Base-by-base conservation (phyloP, 1,139 yeast genomes). In the Protomyces macrosporus region DNA sequence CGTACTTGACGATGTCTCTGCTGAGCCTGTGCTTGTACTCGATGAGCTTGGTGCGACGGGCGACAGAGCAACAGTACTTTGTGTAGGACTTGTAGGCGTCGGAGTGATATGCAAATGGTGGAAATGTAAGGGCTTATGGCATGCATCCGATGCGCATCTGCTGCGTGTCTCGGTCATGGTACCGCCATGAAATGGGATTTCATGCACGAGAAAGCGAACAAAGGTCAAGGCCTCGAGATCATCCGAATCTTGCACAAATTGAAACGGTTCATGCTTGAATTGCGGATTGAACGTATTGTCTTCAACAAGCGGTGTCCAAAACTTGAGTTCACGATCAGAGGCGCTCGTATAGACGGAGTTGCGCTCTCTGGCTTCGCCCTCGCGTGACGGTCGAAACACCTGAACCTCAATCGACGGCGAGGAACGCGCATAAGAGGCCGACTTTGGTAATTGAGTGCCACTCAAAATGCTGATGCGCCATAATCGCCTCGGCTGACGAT, bases 221-320 rank as follows among this genome's bases (percentile, higher is more conserved):
- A 45, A 45, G 51, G 65, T 52, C 42, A 60, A 45, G 32, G 37
- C 6, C 53, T 52, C 48, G 48, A 45, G 33, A 12, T 53, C 48
- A 34, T 40, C 55, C 40, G 56, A 45, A 33, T 60, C 54, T 35
- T 57, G 35, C 42, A 42, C 36, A n/a, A 42, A 45, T 34, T 37
- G 6, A 36, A 55, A 53, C 16, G 34, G 16, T 3, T 72, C 73
- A 58, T 82, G 79, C 69, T 86, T 83, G 97, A 97, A 90, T 1
- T 81, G 75, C 0, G 98, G 97, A 72, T 88, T 90, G 74, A 88
- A 90, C 0, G 97, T 97, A 73, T 90, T 90, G 61, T 81, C 80
- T 23, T 71, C 65, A 3, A 83, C 77, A 3, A 76, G 71, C 4
- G 73, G 67, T 0, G 89, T 81, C 32, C 63, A 61, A 23, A 51